These are phyloP conservation scores for Pseudozyma sp. DNA, from an alignment of 1,284 basidiomycete species.

Conservation along the genomic window DNA sequence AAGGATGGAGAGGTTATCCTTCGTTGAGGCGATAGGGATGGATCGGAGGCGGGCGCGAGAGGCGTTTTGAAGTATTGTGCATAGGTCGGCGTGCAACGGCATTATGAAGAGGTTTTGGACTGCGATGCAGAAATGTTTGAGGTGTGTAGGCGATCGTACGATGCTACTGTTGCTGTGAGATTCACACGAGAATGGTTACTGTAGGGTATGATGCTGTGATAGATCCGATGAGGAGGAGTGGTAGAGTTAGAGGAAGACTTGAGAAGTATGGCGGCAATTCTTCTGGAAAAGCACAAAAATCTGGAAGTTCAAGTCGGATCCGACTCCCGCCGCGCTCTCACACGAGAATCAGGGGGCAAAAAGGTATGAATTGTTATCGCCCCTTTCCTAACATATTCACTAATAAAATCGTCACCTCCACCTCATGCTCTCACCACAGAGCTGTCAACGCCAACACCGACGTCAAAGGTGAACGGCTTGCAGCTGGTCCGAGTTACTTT, in stretches of 20 bases:
- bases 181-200: no score
- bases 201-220: not conserved
- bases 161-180: no score
- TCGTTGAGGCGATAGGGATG: conserved; percentile 80
- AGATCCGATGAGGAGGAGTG: not conserved
- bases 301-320: conserved; percentile 25
- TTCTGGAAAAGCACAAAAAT: conserved; percentile 32
- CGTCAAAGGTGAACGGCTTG: no score
- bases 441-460: not conserved
- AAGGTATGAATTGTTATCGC: not conserved
- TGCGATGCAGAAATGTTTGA: no score
- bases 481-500: no score
- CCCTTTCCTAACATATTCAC: not conserved
- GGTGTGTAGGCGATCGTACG: no score
- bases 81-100: conserved; percentile 78
- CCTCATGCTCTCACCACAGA: not conserved
- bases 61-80: conserved; percentile 85
- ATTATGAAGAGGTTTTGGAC: conserved; percentile 28
- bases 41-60: conserved; percentile 82
- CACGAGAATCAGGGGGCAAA: not conserved
- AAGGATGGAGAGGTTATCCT: conserved; percentile 83
- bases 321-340: conserved; percentile 2
- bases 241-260: not conserved
- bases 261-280: conserved; percentile 10
- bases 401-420: not conserved